These are phyloP conservation scores for Boechera stricta DNA, from an alignment of 345 rosid species.

Conservation along the genomic window DNA sequence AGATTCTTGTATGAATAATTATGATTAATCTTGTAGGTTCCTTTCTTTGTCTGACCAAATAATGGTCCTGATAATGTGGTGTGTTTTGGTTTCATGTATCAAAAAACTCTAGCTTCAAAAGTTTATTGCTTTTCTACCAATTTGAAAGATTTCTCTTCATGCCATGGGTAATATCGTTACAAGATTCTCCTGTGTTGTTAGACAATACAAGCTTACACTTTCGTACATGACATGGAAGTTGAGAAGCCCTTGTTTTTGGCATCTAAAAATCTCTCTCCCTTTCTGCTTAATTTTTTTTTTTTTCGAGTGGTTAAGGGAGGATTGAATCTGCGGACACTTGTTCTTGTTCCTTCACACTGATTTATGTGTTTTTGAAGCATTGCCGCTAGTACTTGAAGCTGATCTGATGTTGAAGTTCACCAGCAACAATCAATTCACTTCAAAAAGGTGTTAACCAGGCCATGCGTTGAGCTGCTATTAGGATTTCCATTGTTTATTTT, in stretches of 20 bases:
- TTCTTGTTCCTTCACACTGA: background rate
- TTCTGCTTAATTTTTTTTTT: background rate
- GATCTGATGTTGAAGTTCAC: background rate
- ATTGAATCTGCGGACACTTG: background rate
- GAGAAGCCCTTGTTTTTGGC: background rate
- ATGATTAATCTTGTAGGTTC: slow-evolving; percentile 7
- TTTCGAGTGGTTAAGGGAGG: background rate
- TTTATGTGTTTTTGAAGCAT: background rate
- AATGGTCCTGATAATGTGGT: background rate
- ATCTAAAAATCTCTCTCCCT: background rate
- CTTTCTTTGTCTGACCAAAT: background rate
- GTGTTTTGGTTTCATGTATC: slow-evolving; percentile 3
- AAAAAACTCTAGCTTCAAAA: background rate
- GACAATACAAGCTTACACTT: background rate
- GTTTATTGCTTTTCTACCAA: background rate
- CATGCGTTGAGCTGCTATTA: background rate
- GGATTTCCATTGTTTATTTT: background rate
- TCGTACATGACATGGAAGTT: background rate
- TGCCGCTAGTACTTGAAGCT: background rate
- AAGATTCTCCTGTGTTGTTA: background rate
- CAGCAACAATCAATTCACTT: background rate
- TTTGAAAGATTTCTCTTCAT: background rate
- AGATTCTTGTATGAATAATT: background rate
- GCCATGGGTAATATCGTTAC: background rate
- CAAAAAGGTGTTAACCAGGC: background rate